Conservation (phyloP, 768 basidiomycete species). For the Leccinum rimulosum region DNA sequence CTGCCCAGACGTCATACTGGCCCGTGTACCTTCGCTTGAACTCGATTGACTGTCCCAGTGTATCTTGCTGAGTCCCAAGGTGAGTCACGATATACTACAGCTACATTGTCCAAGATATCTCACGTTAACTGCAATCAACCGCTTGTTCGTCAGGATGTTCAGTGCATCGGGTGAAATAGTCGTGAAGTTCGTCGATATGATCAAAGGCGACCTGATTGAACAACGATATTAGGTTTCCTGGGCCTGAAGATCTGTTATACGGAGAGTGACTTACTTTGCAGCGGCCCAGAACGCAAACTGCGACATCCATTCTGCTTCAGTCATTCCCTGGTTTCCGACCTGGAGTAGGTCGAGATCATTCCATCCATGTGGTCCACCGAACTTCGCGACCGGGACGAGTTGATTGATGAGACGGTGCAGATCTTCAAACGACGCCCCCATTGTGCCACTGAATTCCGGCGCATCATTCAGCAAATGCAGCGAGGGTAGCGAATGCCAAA, state of each 20-base stretch:
- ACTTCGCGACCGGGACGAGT: constrained; percentile 21
- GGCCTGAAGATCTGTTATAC: not conserved
- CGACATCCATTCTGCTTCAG: constrained; percentile 16
- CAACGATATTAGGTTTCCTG: not conserved
- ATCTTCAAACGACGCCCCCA: constrained; percentile 12
- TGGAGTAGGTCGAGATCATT: constrained; percentile 52
- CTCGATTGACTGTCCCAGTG: not conserved
- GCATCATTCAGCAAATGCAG: not conserved
- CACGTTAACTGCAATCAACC: constrained; percentile 9
- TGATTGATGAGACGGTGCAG: constrained; percentile 15
- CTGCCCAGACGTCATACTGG: constrained; percentile 8
- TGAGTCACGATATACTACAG: not conserved
- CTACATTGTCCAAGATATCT: not conserved
- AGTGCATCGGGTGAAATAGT: not conserved
- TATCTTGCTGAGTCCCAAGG: constrained; percentile 8
- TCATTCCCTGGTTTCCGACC: constrained; percentile 48
- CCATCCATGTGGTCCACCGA: constrained; percentile 41
- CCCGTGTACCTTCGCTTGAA: constrained; percentile 13
- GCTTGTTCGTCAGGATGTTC: constrained; percentile 4
- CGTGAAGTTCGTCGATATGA: constrained; percentile 15
- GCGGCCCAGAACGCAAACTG: constrained; percentile 14
- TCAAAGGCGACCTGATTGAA: constrained; percentile 10
- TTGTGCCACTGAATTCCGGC: constrained; percentile 1
- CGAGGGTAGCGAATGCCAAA: not conserved
- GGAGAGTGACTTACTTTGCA: constrained; percentile 8